Conservation (phyloP, 2,329 filamentous ascomycete genomes). For the Chaetomiaceae sp. region DNA sequence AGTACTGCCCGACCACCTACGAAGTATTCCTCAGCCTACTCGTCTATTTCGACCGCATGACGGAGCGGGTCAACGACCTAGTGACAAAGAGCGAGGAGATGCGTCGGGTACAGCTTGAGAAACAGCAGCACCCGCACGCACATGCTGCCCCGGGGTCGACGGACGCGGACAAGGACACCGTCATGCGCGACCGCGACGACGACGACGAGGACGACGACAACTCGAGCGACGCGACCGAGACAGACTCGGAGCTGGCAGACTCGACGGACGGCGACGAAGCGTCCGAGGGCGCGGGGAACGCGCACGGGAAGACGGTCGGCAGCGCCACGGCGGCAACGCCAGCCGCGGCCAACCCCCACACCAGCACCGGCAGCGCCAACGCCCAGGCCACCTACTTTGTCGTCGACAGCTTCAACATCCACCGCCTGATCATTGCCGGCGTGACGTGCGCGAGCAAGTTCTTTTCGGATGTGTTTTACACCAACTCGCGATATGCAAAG, state of each 20-base stretch:
- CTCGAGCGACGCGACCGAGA: conserved; percentile 26
- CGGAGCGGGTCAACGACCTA: conserved; percentile 83
- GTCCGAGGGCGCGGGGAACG: conserved; percentile 17
- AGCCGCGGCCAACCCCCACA: conserved; percentile 6
- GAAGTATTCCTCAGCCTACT: conserved; percentile 94
- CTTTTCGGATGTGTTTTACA: conserved; percentile 98
- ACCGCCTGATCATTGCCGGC: conserved; percentile 90
- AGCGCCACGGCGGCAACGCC: neutral
- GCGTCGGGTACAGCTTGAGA: conserved; percentile 35
- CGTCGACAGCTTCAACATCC: conserved; percentile 98
- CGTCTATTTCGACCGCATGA: conserved; percentile 99
- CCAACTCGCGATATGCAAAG: conserved; percentile 98
- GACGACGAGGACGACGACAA: conserved; percentile 41
- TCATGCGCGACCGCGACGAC: conserved; percentile 35
- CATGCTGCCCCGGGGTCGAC: conserved; percentile 9
- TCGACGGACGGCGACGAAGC: conserved; percentile 22
- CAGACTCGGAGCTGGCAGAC: conserved; percentile 19
- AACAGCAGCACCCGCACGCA: conserved; percentile 18
- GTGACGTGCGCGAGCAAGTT: conserved; percentile 99
- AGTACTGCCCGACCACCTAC: conserved; percentile 97
- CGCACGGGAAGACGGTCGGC: neutral
- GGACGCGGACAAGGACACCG: conserved; percentile 29
- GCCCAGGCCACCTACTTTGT: conserved; percentile 66
- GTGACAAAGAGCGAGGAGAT: conserved; percentile 63
- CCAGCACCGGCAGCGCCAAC: conserved; percentile 6